Evolutionary conservation across 2,329 filamentous ascomycete species (phyloP).

Genomic region (Graphilbum sp.): DNA sequence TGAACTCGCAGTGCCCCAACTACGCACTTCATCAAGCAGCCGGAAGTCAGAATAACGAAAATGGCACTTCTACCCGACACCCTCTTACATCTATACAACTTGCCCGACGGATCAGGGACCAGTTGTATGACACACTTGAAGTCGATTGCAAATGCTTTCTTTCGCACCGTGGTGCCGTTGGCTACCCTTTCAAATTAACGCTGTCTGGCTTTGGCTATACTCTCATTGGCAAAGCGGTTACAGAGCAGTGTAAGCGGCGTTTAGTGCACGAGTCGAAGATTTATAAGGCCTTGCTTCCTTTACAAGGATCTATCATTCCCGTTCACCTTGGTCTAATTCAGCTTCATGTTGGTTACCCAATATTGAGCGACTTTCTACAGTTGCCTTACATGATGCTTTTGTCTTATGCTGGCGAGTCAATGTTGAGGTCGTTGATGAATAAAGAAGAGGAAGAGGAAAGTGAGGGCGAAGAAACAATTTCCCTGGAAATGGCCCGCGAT

Average conservation of each 20-base stretch:
- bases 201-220: slow-evolving; percentile 6
- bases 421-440: slow-evolving; percentile 1
- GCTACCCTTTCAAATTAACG: slow-evolving; percentile 6
- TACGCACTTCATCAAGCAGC: slow-evolving; percentile 2
- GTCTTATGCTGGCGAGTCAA: slow-evolving; percentile 3
- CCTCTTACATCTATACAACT: slow-evolving; percentile 3
- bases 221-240: slow-evolving; percentile 5
- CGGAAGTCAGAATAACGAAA: background rate
- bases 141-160: slow-evolving; percentile 3
- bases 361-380: slow-evolving; percentile 2
- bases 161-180: slow-evolving; percentile 4
- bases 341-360: slow-evolving; percentile 5
- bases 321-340: slow-evolving; percentile 5
- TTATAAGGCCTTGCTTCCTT: slow-evolving; percentile 1
- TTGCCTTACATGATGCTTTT: slow-evolving; percentile 6
- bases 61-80: background rate
- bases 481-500: slow-evolving; percentile 1
- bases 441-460: background rate
- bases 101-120: slow-evolving; percentile 1
- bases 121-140: slow-evolving; percentile 4
- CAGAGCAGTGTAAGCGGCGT: background rate
- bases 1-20: slow-evolving; percentile 5
- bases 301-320: slow-evolving; percentile 5
- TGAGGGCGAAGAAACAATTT: background rate
- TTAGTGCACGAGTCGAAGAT: slow-evolving; percentile 4